A percentile compares a stretch with the other conserved stretches of the same genome.
phyloP scores from a whole-genome alignment of 2,329 filamentous ascomycete genomes.

The Geosmithia morbida region DNA sequence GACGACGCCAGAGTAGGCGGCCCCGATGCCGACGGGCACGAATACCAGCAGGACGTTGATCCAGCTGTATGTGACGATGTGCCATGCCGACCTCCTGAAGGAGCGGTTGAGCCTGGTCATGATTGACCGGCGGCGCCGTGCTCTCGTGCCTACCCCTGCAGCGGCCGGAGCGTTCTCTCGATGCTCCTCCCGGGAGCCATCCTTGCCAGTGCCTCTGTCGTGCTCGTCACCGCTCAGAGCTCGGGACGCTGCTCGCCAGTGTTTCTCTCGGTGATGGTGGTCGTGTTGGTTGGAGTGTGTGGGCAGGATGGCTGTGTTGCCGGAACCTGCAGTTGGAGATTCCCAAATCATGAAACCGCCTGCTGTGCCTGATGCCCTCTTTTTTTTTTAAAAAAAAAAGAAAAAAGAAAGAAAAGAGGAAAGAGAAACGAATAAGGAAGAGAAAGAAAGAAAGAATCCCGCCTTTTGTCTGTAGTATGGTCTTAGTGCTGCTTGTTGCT shows the following conservation, averaged over 20 bases:
- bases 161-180: neutral
- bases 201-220: neutral
- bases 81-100: conserved; percentile 33
- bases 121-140: neutral
- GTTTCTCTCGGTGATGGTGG: neutral
- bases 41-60: conserved; percentile 66
- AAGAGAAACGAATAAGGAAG: too few relatives aligned
- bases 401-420: too few relatives aligned
- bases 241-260: neutral
- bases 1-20: conserved; percentile 36
- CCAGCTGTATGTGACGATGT: conserved; percentile 58
- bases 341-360: neutral
- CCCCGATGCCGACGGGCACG: conserved; percentile 62
- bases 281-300: neutral
- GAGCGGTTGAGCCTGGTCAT: conserved; percentile 26
- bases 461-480: neutral
- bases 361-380: neutral
- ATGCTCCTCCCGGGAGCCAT: neutral
- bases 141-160: neutral
- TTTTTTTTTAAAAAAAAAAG: too few relatives aligned
- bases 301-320: neutral
- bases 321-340: neutral
- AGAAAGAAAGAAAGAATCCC: too few relatives aligned
- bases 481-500: neutral
- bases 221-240: neutral